Evolutionary conservation across 345 rosid species (phyloP), one percentile per base, ranked within the genome.

Genomic region (Ricinus communis): DNA sequence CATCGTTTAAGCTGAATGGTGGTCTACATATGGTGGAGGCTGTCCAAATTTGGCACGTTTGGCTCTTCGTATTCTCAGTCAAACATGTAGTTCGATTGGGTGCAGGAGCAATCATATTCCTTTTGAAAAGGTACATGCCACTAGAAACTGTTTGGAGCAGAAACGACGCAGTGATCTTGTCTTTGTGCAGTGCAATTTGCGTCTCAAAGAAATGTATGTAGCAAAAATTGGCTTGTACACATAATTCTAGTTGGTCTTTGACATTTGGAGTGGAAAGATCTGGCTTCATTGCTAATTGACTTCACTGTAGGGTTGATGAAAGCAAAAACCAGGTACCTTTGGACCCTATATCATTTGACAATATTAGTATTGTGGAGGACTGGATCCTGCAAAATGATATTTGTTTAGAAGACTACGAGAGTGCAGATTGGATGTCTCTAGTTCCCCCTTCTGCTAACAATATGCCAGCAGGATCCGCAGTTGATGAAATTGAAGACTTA

Each of bases 21-120:
- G 99, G 99, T 85, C 90, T 69, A 85, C 97, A 10, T 93, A 89
- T 75, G 98, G 96, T 59, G 98, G 93, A 75, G 85, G 91, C 69
- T 92, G 99, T 80, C 90, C 93, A 57, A 89, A 95, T 78, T 83
- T 95, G 85, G 80, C 93, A 62, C 93, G 90, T 43, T 72, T 95
- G 75, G 98, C 98, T 0, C 68, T 82, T 59, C 93, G 91, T n/a
- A 81, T 95, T 71, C 85, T 92, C 62, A 83, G 89, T 73, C 99
- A 92, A 83, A 84, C 98, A 27, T 92, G 98, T 59, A 82, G 93
- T 74, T 82, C 89, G 22, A 36, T 58, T 30, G 85, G 87, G 36
- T 82, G 75, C 16, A 79, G 66, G 70, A 83, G 70, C 61, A 80
- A 72, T 71, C 80, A 59, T 65, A 65, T 81, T 70, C 73, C 76